A percentile compares a stretch with the other conserved stretches of the same genome.
Evolutionary conservation across 805 yeast genomes (phyloP).

Genomic region (Lachancea waltii): DNA sequence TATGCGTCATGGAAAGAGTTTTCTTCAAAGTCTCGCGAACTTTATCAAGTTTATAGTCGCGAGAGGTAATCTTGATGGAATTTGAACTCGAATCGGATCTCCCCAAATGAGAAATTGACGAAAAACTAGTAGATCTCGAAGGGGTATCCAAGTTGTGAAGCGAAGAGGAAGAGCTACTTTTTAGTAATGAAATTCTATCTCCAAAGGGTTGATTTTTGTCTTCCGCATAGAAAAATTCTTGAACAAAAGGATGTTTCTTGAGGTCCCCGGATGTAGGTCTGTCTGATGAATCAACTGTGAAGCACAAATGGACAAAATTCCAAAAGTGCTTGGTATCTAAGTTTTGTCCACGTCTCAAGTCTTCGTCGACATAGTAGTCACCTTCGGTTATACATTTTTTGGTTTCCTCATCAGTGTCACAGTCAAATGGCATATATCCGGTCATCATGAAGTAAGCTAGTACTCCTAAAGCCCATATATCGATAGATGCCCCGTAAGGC

Average conservation of each 20-base stretch:
- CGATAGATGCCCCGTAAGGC: conserved; percentile 54
- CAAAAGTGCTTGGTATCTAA: conserved; percentile 41
- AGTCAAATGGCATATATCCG: conserved; percentile 74
- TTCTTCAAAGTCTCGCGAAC: conserved; percentile 23
- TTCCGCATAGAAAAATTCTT: conserved; percentile 16
- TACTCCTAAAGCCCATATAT: conserved; percentile 75
- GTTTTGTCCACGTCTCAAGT: conserved; percentile 47
- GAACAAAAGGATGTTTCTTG: conserved; percentile 38
- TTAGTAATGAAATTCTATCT: conserved; percentile 8
- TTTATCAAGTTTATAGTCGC: conserved; percentile 14
- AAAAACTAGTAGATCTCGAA: conserved; percentile 13
- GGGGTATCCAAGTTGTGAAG: conserved; percentile 22
- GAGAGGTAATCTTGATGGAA: conserved; percentile 6
- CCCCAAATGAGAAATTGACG: conserved; percentile 1
- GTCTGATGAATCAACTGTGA: conserved; percentile 38
- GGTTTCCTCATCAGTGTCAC: conserved; percentile 65
- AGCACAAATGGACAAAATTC: conserved; percentile 52
- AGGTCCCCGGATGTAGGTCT: conserved; percentile 44
- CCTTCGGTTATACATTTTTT: conserved; percentile 51
- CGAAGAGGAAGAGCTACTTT: conserved; percentile 20
- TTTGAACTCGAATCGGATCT: neutral
- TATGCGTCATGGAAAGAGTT: conserved; percentile 20
- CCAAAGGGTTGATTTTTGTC: neutral
- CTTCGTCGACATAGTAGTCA: conserved; percentile 60
- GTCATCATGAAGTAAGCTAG: conserved; percentile 61